phyloP scores from a whole-genome alignment of 176 grass and related monocot genomes.

The Aegilops longissima region DNA sequence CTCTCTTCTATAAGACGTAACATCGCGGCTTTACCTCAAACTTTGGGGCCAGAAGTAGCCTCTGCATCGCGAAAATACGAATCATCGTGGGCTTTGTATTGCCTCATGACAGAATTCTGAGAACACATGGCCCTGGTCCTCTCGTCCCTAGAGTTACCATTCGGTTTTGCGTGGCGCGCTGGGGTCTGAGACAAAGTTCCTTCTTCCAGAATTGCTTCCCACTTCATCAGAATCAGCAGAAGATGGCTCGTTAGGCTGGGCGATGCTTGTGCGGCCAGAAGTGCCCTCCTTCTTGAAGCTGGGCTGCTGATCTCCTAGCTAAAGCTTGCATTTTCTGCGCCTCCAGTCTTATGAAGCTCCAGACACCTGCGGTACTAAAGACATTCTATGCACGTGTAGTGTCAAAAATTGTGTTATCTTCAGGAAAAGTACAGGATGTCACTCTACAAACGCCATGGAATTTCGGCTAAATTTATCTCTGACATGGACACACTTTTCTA shows the following conservation, averaged over 20 bases:
- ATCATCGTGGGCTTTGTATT: constrained; percentile 15
- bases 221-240: constrained; percentile 17
- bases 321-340: constrained; percentile 57
- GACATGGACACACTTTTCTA: neutral
- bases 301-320: constrained; percentile 43
- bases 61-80: neutral
- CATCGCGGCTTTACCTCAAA: constrained; percentile 47
- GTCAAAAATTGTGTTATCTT: constrained; percentile 16
- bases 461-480: neutral
- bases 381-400: constrained; percentile 41
- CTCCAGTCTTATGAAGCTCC: constrained; percentile 64
- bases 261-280: neutral
- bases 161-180: neutral
- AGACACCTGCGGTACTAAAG: neutral
- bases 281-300: constrained; percentile 27
- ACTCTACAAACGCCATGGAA: neutral
- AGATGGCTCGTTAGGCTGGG: neutral
- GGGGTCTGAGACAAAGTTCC: neutral
- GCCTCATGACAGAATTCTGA: constrained; percentile 25
- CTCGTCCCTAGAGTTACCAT: constrained; percentile 8
- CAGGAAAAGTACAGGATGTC: neutral
- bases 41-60: constrained; percentile 28
- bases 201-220: constrained; percentile 14
- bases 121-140: constrained; percentile 8
- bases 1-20: neutral